These are phyloP conservation scores for Skeletonema grethae DNA, from an alignment of 108 stramenopile genomes.

Conservation along the genomic window DNA sequence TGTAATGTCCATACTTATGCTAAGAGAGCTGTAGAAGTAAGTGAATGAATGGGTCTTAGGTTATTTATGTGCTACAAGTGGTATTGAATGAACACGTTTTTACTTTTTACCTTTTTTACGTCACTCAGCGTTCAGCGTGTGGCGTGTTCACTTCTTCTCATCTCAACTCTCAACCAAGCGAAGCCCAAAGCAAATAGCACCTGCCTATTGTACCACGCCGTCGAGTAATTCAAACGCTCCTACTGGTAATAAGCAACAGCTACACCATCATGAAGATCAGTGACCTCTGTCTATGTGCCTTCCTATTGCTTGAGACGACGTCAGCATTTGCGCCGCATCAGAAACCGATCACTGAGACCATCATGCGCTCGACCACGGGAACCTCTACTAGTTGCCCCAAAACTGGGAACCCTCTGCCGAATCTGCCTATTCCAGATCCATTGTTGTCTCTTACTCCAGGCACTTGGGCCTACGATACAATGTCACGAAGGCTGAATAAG, in stretches of 20 bases:
- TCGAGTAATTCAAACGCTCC: neutral
- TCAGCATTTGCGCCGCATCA: neutral
- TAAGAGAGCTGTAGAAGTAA: no score
- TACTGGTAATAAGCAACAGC: neutral
- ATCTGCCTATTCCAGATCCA: slow-evolving; percentile 69
- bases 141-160: no score
- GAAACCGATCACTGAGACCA: no score
- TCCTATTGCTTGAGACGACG: neutral
- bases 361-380: neutral
- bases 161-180: no score
- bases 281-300: neutral
- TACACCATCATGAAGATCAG: neutral
- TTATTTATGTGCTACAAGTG: no score
- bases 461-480: slow-evolving; percentile 97
- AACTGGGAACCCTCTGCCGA: slow-evolving; percentile 59
- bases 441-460: slow-evolving; percentile 76
- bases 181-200: no score
- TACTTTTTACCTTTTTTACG: no score
- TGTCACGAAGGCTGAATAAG: slow-evolving; percentile 88
- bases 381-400: slow-evolving; percentile 8
- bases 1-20: no score
- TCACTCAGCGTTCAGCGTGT: no score
- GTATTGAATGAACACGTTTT: no score
- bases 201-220: no score
- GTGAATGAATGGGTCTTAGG: no score